Base-by-base conservation (phyloP, 1,139 yeast genomes). In the Diutina siamensis region DNA sequence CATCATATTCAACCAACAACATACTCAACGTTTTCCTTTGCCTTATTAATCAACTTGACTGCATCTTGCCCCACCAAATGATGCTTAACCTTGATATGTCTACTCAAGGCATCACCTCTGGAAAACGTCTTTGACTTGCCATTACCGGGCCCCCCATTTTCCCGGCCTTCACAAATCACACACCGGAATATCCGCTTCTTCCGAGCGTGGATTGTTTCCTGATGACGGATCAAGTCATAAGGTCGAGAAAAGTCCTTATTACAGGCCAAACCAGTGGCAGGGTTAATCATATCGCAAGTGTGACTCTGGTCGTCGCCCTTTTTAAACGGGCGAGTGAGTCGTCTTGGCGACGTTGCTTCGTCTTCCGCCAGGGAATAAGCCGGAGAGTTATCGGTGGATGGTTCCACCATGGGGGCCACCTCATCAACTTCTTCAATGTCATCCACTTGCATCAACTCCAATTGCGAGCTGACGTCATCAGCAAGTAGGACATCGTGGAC, bases 1-100 rank as follows among this genome's bases (percentile, higher is more conserved):
- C 12, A 10, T 31, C 34, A 13, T 44, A 45, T 7, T 31, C 34
- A 48, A 4, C 44, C 65, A 50, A 60, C 57, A 45, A 74, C 70
- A 55, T 72, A 83, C 60, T 83, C 92, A 46, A 83, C 87, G 58
- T 83, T 77, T 53, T 76, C 83, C 61, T 83, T 83, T 13, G 94
- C 94, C 53, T 72, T 78, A 55, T 80, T 80, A 53, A 83, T 80
- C 44, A 84, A 77, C 47, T 78, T 77, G 49, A 77, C 56, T 2
- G 76, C 76, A 48, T 71, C 74, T 48, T 66, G 57, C 18, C 76
- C 76, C 32, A 62, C 64, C 48, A 71, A 59, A n/a, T 68, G 71
- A 56, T 71, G 76, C 54, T 71, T 71, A 27, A 71, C 74, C 52
- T 71, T 71, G 44, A 71, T 69, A 52, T 71, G 76, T 51, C 76